Evolutionary conservation across 1,139 yeast species (phyloP).

Genomic region (Blastobotrys ciferrii): DNA sequence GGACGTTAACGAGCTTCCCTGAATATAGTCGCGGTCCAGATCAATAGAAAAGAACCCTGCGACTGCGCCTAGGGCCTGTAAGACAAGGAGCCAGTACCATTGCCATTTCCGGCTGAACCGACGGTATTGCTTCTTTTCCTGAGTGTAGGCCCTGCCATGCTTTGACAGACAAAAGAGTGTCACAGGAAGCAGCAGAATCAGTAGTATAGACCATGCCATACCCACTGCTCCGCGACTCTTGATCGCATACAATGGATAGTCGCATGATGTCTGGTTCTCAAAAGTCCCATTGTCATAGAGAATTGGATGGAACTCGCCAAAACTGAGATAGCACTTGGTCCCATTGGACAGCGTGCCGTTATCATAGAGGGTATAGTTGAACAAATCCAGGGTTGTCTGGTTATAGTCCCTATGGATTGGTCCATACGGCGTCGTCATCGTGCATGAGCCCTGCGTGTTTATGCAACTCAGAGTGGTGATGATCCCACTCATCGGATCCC

Average conservation of each 20-base stretch:
- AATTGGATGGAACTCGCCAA: constrained; percentile 26
- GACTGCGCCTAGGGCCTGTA: constrained; percentile 26
- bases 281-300: constrained; percentile 27
- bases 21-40: constrained; percentile 31
- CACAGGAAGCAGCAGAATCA: constrained; percentile 24
- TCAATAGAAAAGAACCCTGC: constrained; percentile 33
- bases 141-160: constrained; percentile 26
- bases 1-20: constrained; percentile 27
- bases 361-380: constrained; percentile 24
- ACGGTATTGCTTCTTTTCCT: constrained; percentile 24
- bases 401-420: constrained; percentile 17
- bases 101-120: constrained; percentile 29
- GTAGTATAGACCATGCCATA: constrained; percentile 24
- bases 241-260: constrained; percentile 27
- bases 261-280: constrained; percentile 25
- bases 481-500: no score
- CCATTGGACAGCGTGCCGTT: constrained; percentile 33
- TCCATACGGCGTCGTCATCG: constrained; percentile 3
- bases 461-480: not conserved
- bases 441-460: constrained; percentile 1
- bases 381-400: constrained; percentile 22
- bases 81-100: constrained; percentile 32
- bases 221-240: constrained; percentile 28
- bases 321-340: constrained; percentile 29
- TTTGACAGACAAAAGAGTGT: constrained; percentile 28